phyloP scores from a whole-genome alignment of 1,139 yeast species.

The Williopsis jadinii region DNA sequence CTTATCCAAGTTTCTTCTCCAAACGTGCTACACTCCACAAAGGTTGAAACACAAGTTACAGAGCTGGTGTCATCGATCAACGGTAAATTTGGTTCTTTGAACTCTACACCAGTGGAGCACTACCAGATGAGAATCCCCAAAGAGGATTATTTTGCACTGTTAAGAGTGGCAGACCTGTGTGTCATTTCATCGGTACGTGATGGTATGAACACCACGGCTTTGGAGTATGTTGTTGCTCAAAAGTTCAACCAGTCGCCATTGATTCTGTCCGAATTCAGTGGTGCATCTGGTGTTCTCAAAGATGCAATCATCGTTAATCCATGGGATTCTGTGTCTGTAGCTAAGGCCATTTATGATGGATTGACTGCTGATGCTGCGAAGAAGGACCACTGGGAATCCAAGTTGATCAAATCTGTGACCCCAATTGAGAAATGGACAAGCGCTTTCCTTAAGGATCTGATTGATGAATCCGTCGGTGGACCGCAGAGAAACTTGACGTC shows the following conservation, averaged over 20 bases:
- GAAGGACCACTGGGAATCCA: constrained; percentile 38
- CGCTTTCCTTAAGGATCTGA: constrained; percentile 47
- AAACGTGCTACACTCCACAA: constrained; percentile 29
- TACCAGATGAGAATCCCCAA: constrained; percentile 85
- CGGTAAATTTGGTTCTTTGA: constrained; percentile 72
- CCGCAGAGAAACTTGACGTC: constrained; percentile 65
- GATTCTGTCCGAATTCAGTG: constrained; percentile 87
- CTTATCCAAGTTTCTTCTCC: constrained; percentile 90
- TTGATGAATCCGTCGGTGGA: constrained; percentile 45
- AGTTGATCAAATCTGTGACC: constrained; percentile 57
- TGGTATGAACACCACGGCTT: constrained; percentile 93
- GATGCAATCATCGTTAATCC: constrained; percentile 90
- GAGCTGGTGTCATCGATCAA: constrained; percentile 78
- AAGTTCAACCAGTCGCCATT: constrained; percentile 66
- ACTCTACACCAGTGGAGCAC: constrained; percentile 81
- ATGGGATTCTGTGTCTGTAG: constrained; percentile 93
- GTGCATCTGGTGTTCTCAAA: constrained; percentile 72
- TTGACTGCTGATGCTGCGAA: constrained; percentile 42
- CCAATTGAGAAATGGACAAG: constrained; percentile 82
- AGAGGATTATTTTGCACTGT: constrained; percentile 82
- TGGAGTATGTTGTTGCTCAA: constrained; percentile 89
- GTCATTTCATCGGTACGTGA: constrained; percentile 87
- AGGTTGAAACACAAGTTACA: constrained; percentile 69
- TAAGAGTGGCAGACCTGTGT: constrained; percentile 86
- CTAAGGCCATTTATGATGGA: constrained; percentile 71